Evolutionary conservation across 2,329 filamentous ascomycete species (phyloP), one percentile per base, ranked within the genome.

Genomic region (Diaporthe amygdali): DNA sequence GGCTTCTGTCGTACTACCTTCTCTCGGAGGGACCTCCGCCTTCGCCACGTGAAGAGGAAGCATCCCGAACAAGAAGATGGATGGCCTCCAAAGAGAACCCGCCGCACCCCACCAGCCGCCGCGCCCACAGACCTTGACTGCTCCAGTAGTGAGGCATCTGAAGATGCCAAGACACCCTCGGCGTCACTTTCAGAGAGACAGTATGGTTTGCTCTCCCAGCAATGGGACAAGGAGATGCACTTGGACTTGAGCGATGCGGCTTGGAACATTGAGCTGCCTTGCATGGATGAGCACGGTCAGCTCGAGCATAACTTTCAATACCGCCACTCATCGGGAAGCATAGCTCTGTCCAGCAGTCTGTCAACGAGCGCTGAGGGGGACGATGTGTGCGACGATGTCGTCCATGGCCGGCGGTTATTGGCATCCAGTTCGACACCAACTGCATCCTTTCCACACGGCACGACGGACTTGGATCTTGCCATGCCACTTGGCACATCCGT

Each of bases 11-110:
- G 77, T 41, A 78, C 78, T 2, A 82, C 80, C 1, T 84, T 84
- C 69, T 84, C 83, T 4, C 79, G 82, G 1, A 76, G 78, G 3
- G 83, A 84, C 71, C 74, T 84, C 5, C 80, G 81, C 22, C 75
- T 77, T 70, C 80, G 82, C 0, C 83, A 84, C 71, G 81, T 84
- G 77, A 84, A 79, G 72, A 77, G 80, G 22, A 84, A 84, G 70
- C 82, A 84, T 68, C 76, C 78, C 3, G 79, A 79, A 12, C 73
- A 75, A 34, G 69, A 70, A 25, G 52, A 75, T n/a, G 61, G 52
- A 34, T 41, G 47, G 27, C 49, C 54, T 20, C 27, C 63, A 9
- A 68, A 70, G 55, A 67, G 63, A 52, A 4, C 27, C 14, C 66
- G 56, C 69, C 69, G 47, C 46, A 47, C 20, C 54, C 59, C 56